Evolutionary conservation across 768 basidiomycete genomes (phyloP).

Genomic region (Dendrothele bispora): DNA sequence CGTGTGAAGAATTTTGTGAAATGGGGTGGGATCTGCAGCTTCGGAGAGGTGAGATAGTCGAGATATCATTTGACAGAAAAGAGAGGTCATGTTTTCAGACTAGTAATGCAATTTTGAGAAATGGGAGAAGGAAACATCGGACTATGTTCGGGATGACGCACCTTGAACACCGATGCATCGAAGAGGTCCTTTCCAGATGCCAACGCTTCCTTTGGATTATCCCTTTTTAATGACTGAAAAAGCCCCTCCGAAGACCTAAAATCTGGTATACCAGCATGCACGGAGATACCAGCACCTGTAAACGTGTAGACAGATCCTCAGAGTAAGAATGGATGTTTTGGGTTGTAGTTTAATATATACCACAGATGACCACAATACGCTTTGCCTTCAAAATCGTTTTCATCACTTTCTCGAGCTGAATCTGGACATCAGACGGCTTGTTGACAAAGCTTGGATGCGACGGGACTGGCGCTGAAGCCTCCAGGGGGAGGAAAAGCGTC

Average conservation of each 20-base stretch:
- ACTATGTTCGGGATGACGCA: conserved; percentile 35
- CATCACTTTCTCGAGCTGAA: conserved; percentile 54
- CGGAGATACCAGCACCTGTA: conserved; percentile 85
- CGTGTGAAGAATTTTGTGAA: conserved; percentile 71
- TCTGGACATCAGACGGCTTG: conserved; percentile 40
- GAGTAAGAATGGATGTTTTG: conserved; percentile 5
- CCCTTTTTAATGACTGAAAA: conserved; percentile 75
- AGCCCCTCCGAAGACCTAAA: conserved; percentile 82
- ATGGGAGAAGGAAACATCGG: background rate
- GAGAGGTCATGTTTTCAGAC: conserved; percentile 73
- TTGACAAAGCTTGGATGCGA: conserved; percentile 57
- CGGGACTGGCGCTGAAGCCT: conserved; percentile 44
- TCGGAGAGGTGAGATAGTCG: conserved; percentile 73
- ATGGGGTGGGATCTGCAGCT: conserved; percentile 74
- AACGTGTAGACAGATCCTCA: conserved; percentile 2
- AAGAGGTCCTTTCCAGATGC: conserved; percentile 85
- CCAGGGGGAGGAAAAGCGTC: conserved; percentile 68
- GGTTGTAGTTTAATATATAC: conserved; percentile 40
- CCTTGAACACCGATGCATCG: conserved; percentile 87
- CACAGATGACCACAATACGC: conserved; percentile 84
- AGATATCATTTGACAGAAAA: conserved; percentile 90
- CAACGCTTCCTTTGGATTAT: conserved; percentile 71
- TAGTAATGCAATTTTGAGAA: conserved; percentile 25
- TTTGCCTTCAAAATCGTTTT: conserved; percentile 76
- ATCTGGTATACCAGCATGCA: conserved; percentile 86